Evolutionary conservation across 768 basidiomycete genomes (phyloP), one percentile per base, ranked within the genome.

Genomic region (Leucogyrophana mollusca): DNA sequence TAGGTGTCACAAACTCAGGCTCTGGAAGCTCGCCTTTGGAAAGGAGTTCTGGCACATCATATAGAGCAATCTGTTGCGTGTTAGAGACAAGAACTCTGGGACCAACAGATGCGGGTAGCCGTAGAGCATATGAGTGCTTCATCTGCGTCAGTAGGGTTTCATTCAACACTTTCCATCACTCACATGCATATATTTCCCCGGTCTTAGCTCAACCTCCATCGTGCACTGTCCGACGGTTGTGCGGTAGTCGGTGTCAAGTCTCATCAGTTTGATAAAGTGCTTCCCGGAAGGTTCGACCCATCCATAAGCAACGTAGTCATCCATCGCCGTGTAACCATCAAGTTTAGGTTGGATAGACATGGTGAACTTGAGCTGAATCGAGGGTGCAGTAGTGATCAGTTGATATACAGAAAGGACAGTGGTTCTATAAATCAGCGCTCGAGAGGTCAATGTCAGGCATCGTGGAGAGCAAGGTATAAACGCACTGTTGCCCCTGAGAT

Each of bases 121-220:
- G 40, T 16, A 41, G 18, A 11, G n/a, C 40, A 14, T 41, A 41
- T 9, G 40, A 41, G 27, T 41, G 40, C 23, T 23, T 41, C 40
- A 8, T 41, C 11, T 8, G 16, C 23, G 5, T 25, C 10, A n/a
- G 40, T 11, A 22, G 18, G 5, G 21, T 9, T 16, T 16, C 40
- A 7, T 24, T 8, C 22, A 11, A 4, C n/a, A 11, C 22, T 25
- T 24, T 5, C 10, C 13, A 25, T 21, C n/a, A 25, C 40, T 41
- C 23, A 41, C 40, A 14, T 21, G 21, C 23, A 11, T 41, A 3
- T 25, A 23, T 9, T 16, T 6, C n/a, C 6, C 27, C 7, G 23
- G 7, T 16, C 24, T 41, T n/a, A n/a, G 4, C 23, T 24, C 21
- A 25, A 25, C 40, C 40, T 41, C 40, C 21, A 41, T 23, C 17